phyloP scores from a whole-genome alignment of 164 flowering plant genomes.

The Macadamia integrifolia region DNA sequence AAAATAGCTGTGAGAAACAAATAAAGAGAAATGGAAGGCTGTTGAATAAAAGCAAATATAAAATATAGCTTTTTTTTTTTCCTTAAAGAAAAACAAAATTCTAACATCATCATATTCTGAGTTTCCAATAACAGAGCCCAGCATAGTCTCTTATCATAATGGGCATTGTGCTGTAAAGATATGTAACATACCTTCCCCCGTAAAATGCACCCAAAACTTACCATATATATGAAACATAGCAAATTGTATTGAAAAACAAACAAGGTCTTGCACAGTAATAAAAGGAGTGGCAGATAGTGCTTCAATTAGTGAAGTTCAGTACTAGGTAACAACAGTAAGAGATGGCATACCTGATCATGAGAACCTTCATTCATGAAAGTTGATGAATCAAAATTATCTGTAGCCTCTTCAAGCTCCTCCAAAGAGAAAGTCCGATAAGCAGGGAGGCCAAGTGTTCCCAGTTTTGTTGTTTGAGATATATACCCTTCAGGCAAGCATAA shows the following conservation, averaged over 20 bases:
- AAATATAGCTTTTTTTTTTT: too few relatives aligned
- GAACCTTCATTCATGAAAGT: conserved; percentile 86
- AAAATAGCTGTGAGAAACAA: too few relatives aligned
- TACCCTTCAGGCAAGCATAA: conserved; percentile 48
- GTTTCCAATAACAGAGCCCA: too few relatives aligned
- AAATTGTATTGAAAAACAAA: neutral
- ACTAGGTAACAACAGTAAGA: neutral
- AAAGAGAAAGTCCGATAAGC: conserved; percentile 74
- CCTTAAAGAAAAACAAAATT: too few relatives aligned
- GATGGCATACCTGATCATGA: conserved; percentile 62
- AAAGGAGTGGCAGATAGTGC: neutral
- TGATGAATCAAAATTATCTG: conserved; percentile 66
- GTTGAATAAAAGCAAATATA: too few relatives aligned
- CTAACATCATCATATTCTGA: too few relatives aligned
- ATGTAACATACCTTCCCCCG: too few relatives aligned
- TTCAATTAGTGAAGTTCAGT: neutral
- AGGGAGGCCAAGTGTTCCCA: conserved; percentile 81
- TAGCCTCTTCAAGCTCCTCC: conserved; percentile 87
- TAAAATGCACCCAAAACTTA: neutral
- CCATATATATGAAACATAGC: neutral
- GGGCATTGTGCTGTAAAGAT: too few relatives aligned
- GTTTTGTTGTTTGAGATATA: conserved; percentile 70
- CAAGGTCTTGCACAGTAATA: neutral
- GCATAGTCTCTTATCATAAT: too few relatives aligned
- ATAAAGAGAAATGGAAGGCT: too few relatives aligned